A percentile compares a stretch with the other conserved stretches of the same genome.
Conservation (phyloP, 2,329 filamentous ascomycete genomes). For the Cryphonectria parasitica region DNA sequence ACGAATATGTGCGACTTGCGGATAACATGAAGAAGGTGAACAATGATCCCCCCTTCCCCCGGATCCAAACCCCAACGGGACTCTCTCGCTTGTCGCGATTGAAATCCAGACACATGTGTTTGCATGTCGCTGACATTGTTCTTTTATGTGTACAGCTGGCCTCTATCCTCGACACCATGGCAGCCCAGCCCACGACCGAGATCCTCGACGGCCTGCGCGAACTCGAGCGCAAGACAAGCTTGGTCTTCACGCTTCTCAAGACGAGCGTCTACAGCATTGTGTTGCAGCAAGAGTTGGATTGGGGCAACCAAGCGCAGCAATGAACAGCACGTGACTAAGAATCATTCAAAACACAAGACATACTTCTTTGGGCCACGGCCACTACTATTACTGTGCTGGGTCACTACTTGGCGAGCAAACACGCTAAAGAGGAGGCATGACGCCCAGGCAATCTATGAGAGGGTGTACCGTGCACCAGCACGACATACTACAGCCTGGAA, state of each 20-base stretch:
- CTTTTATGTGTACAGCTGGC: slow-evolving; percentile 55
- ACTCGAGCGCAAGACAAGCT: slow-evolving; percentile 89
- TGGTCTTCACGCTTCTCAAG: slow-evolving; percentile 95
- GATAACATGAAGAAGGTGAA: slow-evolving; percentile 88
- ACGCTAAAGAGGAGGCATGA: background rate
- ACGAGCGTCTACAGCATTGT: slow-evolving; percentile 99
- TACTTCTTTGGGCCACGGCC: background rate
- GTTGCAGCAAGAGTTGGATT: slow-evolving; percentile 92
- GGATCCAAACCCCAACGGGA: background rate
- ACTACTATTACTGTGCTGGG: background rate
- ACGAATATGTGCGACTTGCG: slow-evolving; percentile 87
- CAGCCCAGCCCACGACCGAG: slow-evolving; percentile 73
- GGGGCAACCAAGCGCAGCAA: slow-evolving; percentile 55
- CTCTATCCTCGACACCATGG: slow-evolving; percentile 64
- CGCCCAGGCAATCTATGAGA: background rate
- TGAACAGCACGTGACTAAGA: slow-evolving; percentile 34
- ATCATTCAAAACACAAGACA: background rate
- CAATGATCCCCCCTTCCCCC: background rate
- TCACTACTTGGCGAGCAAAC: background rate
- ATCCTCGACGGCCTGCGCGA: slow-evolving; percentile 85
- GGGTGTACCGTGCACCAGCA: background rate
- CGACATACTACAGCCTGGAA: background rate
- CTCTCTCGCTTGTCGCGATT: slow-evolving; percentile 3
- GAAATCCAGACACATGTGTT: background rate
- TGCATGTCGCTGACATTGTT: slow-evolving; percentile 4